Conservation (phyloP, 192 early-diverging fungal species). For the Gigaspora rosea region DNA sequence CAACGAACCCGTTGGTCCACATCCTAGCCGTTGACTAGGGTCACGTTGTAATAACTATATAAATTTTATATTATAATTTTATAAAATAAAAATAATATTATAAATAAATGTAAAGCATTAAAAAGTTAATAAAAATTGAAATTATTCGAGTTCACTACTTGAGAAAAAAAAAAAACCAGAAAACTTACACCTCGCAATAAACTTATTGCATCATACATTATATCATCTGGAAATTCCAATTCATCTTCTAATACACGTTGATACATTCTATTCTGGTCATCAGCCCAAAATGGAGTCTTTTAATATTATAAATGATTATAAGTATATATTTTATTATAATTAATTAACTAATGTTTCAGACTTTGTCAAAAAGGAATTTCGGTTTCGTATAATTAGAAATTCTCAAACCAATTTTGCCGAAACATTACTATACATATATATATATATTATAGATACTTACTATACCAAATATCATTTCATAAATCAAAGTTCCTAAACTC, state of each 20-base stretch:
- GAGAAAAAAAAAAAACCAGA: too few relatives aligned
- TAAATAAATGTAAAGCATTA: not conserved
- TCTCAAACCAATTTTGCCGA: too few relatives aligned
- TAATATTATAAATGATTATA: too few relatives aligned
- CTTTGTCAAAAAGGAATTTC: too few relatives aligned
- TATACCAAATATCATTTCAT: constrained; percentile 85
- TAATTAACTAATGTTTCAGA: too few relatives aligned
- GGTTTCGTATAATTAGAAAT: too few relatives aligned
- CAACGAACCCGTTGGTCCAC: constrained; percentile 52
- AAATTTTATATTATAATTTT: not conserved
- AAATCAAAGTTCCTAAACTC: constrained; percentile 90
- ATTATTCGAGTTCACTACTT: too few relatives aligned
- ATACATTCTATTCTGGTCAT: constrained; percentile 61
- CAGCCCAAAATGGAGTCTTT: constrained; percentile 61
- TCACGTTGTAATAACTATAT: constrained; percentile 51
- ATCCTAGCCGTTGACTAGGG: constrained; percentile 68
- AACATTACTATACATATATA: not conserved
- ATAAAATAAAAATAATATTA: not conserved
- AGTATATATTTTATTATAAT: too few relatives aligned
- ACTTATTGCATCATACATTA: constrained; percentile 46
- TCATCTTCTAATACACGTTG: constrained; percentile 56
- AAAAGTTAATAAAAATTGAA: not conserved
- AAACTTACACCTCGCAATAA: constrained; percentile 50
- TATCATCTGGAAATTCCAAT: constrained; percentile 50
- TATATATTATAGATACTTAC: constrained; percentile 31